A percentile compares a stretch with the other conserved stretches of the same genome.
Evolutionary conservation across 164 flowering plant genomes (phyloP).

Genomic region (Litsea cubeba): DNA sequence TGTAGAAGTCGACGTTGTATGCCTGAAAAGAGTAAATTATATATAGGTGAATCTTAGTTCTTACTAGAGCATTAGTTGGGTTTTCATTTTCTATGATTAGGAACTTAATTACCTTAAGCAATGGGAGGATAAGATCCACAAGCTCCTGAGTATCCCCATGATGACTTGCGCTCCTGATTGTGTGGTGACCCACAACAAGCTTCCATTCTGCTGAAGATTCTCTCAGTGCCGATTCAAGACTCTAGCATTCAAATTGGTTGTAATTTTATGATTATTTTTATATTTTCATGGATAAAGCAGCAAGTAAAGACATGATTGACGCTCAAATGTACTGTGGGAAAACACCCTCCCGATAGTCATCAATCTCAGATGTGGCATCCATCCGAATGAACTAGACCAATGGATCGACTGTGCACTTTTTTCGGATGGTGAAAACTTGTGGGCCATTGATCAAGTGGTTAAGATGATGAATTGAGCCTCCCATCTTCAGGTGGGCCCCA

Average conservation of each 20-base stretch:
- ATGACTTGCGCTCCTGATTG: slow-evolving; percentile 49
- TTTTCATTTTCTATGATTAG: neutral
- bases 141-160: slow-evolving; percentile 61
- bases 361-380: too few species aligned
- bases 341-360: too few species aligned
- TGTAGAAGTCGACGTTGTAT: slow-evolving; percentile 54
- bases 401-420: too few species aligned
- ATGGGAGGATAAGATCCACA: slow-evolving; percentile 40
- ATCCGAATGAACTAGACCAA: too few species aligned
- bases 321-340: too few species aligned
- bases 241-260: slow-evolving; percentile 22
- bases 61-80: neutral
- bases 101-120: slow-evolving; percentile 39
- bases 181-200: slow-evolving; percentile 67
- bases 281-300: too few species aligned
- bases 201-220: slow-evolving; percentile 67
- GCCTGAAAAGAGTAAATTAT: slow-evolving; percentile 26
- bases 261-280: too few species aligned
- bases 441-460: too few species aligned
- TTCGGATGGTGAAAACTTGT: too few species aligned
- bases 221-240: slow-evolving; percentile 40
- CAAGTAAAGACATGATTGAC: too few species aligned
- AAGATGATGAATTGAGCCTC: too few species aligned
- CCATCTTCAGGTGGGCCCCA: too few species aligned
- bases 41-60: neutral